Evolutionary conservation across 352 stramenopile genomes (phyloP), one percentile per base, ranked within the genome.

Genomic region (Globisporangium echinulatum): DNA sequence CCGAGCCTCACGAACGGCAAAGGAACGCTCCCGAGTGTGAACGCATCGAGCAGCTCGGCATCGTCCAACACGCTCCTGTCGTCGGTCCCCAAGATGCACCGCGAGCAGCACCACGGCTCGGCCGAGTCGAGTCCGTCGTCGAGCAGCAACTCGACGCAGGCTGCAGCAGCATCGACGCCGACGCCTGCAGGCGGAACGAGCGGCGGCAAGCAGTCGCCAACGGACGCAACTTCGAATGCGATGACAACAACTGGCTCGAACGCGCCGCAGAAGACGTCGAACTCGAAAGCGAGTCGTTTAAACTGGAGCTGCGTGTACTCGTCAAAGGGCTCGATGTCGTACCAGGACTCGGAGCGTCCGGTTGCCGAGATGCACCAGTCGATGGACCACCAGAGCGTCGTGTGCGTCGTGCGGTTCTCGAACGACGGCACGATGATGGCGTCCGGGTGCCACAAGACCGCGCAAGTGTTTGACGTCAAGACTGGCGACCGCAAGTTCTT

Each of bases 351-450:
- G 49, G 85, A 94, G 62, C 81, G 85, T n/a, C 85, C 85, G 0
- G 78, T 74, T 5, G 82, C 84, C 4, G 85, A 94, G 64, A 88
- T 94, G 77, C 80, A 91, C 53, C 81, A 92, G 61, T 88, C 82
- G n/a, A 89, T 94, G 79, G 82, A 94, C 68, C 85, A 94, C 67
- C 85, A 94, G 58, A 94, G 85, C 66, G 85, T 94, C 5, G 85
- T 94, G 14, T 94, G 85, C 70, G 90, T 85, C 59, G 85, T 94
- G 11, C 82, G 85, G 7, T 92, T 94, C 57, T 92, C 82, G 37
- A 79, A 81, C 39, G 85, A 94, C 43, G 85, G 85, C 48, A 87
- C 81, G 11, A 91, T 92, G 79, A 86, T 94, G 81, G 85, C 85
- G 15, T 90, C 81, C 1, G 85, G 85, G 14, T 94, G 85, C 64